Evolutionary conservation across 305 asterid genomes (phyloP), one percentile per base, ranked within the genome.

Genomic region (Solanum hybrid): DNA sequence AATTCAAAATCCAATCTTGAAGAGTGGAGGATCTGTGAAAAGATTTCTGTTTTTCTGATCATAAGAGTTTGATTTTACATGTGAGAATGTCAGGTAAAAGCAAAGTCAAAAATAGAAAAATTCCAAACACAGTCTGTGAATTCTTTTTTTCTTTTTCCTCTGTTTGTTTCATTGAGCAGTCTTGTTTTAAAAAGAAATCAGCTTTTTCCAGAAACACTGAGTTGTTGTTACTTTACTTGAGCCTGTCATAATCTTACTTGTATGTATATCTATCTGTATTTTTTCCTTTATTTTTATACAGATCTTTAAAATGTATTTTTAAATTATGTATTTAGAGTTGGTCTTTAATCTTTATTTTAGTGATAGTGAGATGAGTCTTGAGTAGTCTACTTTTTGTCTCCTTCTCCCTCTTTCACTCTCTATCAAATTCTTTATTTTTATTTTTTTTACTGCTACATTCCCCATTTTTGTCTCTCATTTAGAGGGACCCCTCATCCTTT

Each of bases 291-390:
- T 41, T 45, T 51, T 84, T 45, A 84, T 80, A 89, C 39, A 72
- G 5, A 84, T 84, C 15, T 86, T 75, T 85, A 32, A 13, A 89
- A 29, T 13, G 33, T 77, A 90, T 81, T 24, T 68, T 31, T 72
- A 24, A 31, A 73, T 73, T 87, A 70, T 73, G 87, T 89, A 15
- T 29, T 5, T 87, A 90, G 65, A 73, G 88, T 87, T 57, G 91
- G 78, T 24, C 78, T 79, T 45, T 26, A 68, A 85, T 87, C 87
- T 81, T 86, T 38, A 84, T 72, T 89, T 91, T 77, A 79, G 88
- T 94, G 95, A 93, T 86, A 91, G 93, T 91, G 95, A 94, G 89
- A 93, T 61, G 91, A 93, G 95, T 90, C 93, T 26, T 91, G 92
- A 86, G 91, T 65, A 89, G 93, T 91, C 93, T 70, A 89, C 95